These are phyloP conservation scores for Ophiostoma himal-ulmi DNA, from an alignment of 2,329 filamentous ascomycete species.

Conservation along the genomic window DNA sequence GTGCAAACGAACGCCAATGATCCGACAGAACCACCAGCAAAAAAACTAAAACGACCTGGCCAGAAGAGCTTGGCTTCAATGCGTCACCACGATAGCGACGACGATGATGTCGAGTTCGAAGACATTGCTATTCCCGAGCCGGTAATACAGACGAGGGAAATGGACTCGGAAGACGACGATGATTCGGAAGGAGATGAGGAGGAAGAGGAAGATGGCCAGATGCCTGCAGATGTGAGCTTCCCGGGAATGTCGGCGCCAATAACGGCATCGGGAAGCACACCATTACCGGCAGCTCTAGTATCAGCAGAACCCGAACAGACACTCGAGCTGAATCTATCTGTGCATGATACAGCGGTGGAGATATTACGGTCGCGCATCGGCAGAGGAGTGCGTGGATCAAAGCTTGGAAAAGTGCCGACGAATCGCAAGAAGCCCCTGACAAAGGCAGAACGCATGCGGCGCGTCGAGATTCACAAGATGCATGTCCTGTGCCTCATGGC, in stretches of 20 bases:
- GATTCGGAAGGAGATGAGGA: constrained; percentile 22
- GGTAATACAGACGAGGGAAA: constrained; percentile 26
- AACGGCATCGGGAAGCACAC: neutral
- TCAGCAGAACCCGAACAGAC: constrained; percentile 27
- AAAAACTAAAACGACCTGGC: constrained; percentile 27
- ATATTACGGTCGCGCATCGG: constrained; percentile 15
- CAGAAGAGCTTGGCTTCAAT: constrained; percentile 17
- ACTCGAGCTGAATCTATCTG: constrained; percentile 50
- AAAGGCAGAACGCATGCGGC: constrained; percentile 48
- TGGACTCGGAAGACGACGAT: constrained; percentile 26
- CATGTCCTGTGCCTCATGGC: constrained; percentile 78
- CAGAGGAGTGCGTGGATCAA: constrained; percentile 28
- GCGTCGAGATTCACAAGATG: constrained; percentile 76
- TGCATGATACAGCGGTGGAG: constrained; percentile 33
- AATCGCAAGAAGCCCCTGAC: constrained; percentile 49
- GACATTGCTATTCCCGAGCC: constrained; percentile 27
- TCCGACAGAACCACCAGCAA: constrained; percentile 23
- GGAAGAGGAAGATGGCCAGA: constrained; percentile 22
- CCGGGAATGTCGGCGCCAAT: neutral
- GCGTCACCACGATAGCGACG: constrained; percentile 21
- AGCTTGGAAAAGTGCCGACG: constrained; percentile 28
- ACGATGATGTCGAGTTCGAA: constrained; percentile 27
- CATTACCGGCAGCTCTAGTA: neutral
- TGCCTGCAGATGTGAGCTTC: neutral
- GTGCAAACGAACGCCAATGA: neutral